Evolutionary conservation across 371 early-diverging fungal genomes (phyloP).

Genomic region (Nematocida minor): DNA sequence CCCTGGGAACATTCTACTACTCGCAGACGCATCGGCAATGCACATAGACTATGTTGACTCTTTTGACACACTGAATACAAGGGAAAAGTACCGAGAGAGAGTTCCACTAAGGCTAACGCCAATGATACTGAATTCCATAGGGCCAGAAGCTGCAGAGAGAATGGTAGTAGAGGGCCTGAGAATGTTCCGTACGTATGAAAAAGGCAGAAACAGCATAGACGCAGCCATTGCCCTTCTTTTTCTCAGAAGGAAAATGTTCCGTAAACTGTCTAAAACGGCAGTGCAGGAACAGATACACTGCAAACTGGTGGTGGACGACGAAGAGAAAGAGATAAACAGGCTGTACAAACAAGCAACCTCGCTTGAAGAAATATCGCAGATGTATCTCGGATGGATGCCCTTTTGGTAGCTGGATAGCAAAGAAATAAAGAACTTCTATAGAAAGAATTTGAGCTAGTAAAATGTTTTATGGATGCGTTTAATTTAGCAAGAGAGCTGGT

Average conservation of each 20-base stretch:
- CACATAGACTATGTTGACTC: conserved; percentile 32
- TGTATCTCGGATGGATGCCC: conserved; percentile 39
- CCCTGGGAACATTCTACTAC: conserved; percentile 21
- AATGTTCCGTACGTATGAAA: neutral
- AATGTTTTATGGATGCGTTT: conserved; percentile 22
- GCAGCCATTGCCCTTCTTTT: conserved; percentile 2
- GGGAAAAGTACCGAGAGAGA: conserved; percentile 1
- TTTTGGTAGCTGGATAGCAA: conserved; percentile 7
- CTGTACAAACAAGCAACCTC: neutral
- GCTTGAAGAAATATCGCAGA: conserved; percentile 3
- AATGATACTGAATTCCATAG: conserved; percentile 7
- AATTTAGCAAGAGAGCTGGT: neutral
- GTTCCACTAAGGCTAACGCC: conserved; percentile 16
- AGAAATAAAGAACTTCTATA: neutral
- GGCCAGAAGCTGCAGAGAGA: neutral
- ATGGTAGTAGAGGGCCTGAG: neutral
- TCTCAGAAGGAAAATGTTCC: neutral
- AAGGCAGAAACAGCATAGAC: neutral
- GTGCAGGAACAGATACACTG: neutral
- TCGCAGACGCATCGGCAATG: neutral
- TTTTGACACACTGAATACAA: conserved; percentile 4
- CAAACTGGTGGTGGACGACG: neutral
- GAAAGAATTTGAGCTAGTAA: neutral
- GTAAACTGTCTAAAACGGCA: neutral
- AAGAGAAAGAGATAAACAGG: neutral